phyloP scores from a whole-genome alignment of 2,329 filamentous ascomycete species.

The Clonostachys sp. region DNA sequence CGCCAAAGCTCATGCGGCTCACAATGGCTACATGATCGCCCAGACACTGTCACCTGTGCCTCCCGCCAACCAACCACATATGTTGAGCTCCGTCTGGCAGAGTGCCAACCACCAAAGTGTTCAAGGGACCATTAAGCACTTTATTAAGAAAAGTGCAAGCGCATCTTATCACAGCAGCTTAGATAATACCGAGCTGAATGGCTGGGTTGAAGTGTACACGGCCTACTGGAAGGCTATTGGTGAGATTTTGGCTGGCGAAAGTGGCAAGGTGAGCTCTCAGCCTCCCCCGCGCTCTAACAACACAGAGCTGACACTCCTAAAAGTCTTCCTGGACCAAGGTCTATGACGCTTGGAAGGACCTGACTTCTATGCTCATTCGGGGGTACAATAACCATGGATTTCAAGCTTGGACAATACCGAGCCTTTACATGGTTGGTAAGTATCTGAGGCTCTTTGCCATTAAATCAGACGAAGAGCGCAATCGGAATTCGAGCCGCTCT shows the following conservation, averaged over 20 bases:
- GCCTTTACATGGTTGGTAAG: conserved; percentile 81
- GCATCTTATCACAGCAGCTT: conserved; percentile 43
- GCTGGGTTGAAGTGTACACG: conserved; percentile 84
- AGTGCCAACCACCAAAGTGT: conserved; percentile 64
- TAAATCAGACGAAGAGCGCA: conserved; percentile 73
- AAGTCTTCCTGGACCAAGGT: conserved; percentile 71
- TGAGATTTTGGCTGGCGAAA: conserved; percentile 58
- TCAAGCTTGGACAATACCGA: conserved; percentile 88
- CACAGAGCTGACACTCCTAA: conserved; percentile 6
- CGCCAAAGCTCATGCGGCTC: conserved; percentile 57
- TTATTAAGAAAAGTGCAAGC: conserved; percentile 57
- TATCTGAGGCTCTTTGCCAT: conserved; percentile 86
- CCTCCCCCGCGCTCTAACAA: neutral
- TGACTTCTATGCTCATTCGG: conserved; percentile 71
- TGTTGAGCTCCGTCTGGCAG: conserved; percentile 66
- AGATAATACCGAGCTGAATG: conserved; percentile 62
- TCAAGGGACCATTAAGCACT: conserved; percentile 66
- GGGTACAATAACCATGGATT: conserved; percentile 76
- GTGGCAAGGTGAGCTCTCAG: conserved; percentile 23
- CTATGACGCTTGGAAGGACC: conserved; percentile 84
- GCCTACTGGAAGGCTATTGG: conserved; percentile 80
- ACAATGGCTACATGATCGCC: conserved; percentile 70
- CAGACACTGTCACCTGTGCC: conserved; percentile 69
- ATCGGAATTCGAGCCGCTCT: conserved; percentile 23
- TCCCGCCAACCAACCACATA: conserved; percentile 55